These are phyloP conservation scores for Candida nanaspora DNA, from an alignment of 805 yeast genomes.

Conservation along the genomic window DNA sequence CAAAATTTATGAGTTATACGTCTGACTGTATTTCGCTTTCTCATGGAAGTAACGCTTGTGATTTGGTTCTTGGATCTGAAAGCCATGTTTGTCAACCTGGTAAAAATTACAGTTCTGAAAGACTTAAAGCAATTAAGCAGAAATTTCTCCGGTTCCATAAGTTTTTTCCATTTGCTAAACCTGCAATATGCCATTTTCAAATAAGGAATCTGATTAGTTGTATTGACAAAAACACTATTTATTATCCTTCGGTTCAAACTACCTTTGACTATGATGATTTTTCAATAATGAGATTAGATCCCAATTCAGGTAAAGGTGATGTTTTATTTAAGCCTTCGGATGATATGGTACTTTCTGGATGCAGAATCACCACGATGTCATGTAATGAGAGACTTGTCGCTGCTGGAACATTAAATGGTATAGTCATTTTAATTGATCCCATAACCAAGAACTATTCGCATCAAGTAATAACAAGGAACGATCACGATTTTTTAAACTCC, in stretches of 20 bases:
- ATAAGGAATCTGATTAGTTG: conserved; percentile 43
- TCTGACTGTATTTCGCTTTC: conserved; percentile 16
- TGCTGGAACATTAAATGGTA: conserved; percentile 52
- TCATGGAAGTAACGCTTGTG: conserved; percentile 12
- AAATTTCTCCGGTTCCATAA: conserved; percentile 32
- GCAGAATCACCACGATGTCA: conserved; percentile 41
- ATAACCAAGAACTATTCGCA: conserved; percentile 24
- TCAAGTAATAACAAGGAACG: conserved; percentile 31
- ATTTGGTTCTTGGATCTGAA: conserved; percentile 12
- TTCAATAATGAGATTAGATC: conserved; percentile 13
- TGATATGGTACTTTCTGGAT: conserved; percentile 18
- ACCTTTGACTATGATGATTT: conserved; percentile 6
- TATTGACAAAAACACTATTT: conserved; percentile 22
- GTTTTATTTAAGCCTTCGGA: conserved; percentile 19
- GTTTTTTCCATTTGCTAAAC: conserved; percentile 36
- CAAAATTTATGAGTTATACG: conserved; percentile 17
- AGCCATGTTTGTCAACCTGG: neutral
- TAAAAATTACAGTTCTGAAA: too few relatives aligned
- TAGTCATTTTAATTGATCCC: conserved; percentile 33
- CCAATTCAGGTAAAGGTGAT: conserved; percentile 14
- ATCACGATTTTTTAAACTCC: conserved; percentile 48
- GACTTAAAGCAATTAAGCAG: too few relatives aligned
- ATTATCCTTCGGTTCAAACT: conserved; percentile 9
- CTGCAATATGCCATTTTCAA: conserved; percentile 51
- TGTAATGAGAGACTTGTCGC: conserved; percentile 34